These are phyloP conservation scores for Xylariaceae sp. DNA, from an alignment of 2,329 filamentous ascomycete genomes.

Conservation along the genomic window DNA sequence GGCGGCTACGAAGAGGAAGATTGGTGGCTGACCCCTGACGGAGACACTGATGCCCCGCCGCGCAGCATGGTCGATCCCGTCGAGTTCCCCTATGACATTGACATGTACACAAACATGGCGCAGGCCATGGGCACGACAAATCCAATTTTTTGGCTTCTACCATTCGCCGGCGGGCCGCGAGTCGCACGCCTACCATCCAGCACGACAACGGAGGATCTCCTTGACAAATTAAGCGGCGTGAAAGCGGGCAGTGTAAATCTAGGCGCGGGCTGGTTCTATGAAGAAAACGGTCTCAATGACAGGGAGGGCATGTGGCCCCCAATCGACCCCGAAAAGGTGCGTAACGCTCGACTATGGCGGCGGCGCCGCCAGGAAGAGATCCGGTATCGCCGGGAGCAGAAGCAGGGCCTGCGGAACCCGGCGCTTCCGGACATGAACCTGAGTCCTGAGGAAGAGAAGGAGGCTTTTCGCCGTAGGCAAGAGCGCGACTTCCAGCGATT, in stretches of 20 bases:
- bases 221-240: conserved; percentile 1
- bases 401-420: conserved; percentile 26
- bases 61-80: conserved; percentile 55
- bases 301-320: conserved; percentile 59
- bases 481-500: conserved; percentile 42
- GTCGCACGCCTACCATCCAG: conserved; percentile 34
- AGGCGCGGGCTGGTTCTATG: conserved; percentile 55
- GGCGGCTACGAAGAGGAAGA: conserved; percentile 36
- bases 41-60: conserved; percentile 35
- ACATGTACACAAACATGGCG: conserved; percentile 67
- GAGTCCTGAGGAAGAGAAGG: conserved; percentile 43
- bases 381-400: conserved; percentile 19
- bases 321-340: conserved; percentile 57
- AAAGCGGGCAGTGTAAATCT: conserved; percentile 27
- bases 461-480: conserved; percentile 49
- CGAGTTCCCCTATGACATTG: conserved; percentile 80
- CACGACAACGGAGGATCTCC: conserved; percentile 23
- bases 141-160: conserved; percentile 63
- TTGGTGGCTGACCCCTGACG: conserved; percentile 36
- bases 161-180: conserved; percentile 53
- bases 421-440: conserved; percentile 5
- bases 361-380: conserved; percentile 35
- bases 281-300: conserved; percentile 75
- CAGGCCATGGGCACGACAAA: conserved; percentile 72
- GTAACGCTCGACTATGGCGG: conserved; percentile 37